These are phyloP conservation scores for Hymenoscyphus infarciens DNA, from an alignment of 2,329 filamentous ascomycete genomes.

Conservation along the genomic window DNA sequence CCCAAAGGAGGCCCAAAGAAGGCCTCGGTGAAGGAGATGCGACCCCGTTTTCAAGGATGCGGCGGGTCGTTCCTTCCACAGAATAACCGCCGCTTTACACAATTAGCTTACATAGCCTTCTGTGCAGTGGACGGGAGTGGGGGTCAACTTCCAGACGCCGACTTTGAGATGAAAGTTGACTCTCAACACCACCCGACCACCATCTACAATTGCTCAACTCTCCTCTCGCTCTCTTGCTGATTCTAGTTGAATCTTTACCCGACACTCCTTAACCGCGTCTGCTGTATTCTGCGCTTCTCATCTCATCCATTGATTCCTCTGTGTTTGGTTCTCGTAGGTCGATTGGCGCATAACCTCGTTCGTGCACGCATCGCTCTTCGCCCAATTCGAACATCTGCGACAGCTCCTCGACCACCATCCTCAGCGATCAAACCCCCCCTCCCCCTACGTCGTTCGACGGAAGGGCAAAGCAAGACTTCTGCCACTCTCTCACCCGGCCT, in stretches of 20 bases:
- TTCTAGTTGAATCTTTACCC: neutral
- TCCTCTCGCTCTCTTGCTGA: neutral
- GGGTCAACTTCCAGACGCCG: no score
- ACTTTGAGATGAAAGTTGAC: no score
- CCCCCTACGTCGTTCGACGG: neutral
- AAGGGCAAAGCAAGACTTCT: no score
- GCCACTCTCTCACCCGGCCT: neutral
- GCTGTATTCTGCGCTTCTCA: neutral
- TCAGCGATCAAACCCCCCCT: neutral
- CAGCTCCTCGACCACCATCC: neutral
- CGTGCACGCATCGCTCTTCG: neutral
- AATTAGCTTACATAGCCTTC: no score
- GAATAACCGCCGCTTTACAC: no score
- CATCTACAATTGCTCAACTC: neutral
- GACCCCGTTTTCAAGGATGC: no score
- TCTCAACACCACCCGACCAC: no score
- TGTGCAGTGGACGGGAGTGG: no score
- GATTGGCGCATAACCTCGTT: neutral
- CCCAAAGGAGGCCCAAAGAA: no score
- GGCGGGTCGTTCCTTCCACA: no score
- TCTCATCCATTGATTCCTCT: neutral
- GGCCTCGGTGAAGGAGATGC: no score
- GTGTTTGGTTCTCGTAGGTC: neutral
- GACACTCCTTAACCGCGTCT: neutral
- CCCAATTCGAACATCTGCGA: neutral